Conservation (phyloP, 2,329 filamentous ascomycete species). For the Botryotinia calthae region DNA sequence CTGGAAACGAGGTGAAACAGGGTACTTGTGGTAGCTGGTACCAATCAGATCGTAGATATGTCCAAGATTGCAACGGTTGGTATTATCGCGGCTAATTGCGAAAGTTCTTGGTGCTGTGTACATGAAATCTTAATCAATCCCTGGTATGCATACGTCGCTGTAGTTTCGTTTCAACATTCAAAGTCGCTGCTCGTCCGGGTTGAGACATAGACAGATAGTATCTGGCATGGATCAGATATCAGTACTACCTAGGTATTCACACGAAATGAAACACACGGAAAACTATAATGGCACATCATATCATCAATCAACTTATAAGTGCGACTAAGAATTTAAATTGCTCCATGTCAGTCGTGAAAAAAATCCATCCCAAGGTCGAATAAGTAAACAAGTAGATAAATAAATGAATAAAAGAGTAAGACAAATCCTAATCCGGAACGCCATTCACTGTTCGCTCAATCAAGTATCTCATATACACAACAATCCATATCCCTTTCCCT, state of each 20-base stretch:
- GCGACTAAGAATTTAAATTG: slow-evolving; percentile 6
- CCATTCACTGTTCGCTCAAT: slow-evolving; percentile 19
- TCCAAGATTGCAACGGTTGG: slow-evolving; percentile 6
- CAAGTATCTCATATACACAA: slow-evolving; percentile 23
- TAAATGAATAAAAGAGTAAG: background rate
- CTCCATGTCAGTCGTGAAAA: slow-evolving; percentile 6
- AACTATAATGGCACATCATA: background rate
- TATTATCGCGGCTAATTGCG: background rate
- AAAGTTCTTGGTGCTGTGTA: background rate
- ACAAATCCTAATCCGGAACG: slow-evolving; percentile 7
- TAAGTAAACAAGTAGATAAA: background rate
- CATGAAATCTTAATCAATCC: background rate
- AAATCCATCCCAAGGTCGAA: slow-evolving; percentile 6
- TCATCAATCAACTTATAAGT: background rate
- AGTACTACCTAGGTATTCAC: background rate
- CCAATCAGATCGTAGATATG: slow-evolving; percentile 4
- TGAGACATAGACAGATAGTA: background rate
- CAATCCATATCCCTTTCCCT: slow-evolving; percentile 22
- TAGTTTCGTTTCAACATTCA: background rate
- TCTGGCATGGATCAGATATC: background rate
- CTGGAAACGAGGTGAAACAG: background rate
- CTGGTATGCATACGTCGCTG: no score
- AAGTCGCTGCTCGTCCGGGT: background rate
- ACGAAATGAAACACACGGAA: background rate
- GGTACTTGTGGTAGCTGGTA: background rate